Base-by-base conservation (phyloP, 2,329 filamentous ascomycete species). In the Emmonsiellopsis sp. region DNA sequence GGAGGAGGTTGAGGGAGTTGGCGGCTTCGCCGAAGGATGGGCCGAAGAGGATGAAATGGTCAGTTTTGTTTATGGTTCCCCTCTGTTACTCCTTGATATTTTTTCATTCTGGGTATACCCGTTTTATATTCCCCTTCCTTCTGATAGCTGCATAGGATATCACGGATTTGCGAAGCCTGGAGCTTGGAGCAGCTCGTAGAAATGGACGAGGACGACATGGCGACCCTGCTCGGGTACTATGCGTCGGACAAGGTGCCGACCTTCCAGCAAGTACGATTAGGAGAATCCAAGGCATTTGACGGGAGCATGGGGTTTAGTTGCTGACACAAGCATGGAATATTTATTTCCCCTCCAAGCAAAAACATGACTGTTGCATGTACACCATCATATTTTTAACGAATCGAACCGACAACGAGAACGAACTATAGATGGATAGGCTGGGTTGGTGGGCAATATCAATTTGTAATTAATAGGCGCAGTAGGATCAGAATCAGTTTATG, bases 31-130 rank as follows among this genome's bases (percentile, higher is more conserved):
- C 76, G 2, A 83, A 86, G 51, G 86, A 94, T 54, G 86, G 90
- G 0, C 84, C 87, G 1, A 94, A 90, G 75, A 77, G 92, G 55
- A 97, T 97, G 92, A 80, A 84, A 59, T 97, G 91, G 87, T 88
- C 66, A 57, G 81, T 71, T 27, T 34, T 32, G 14, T 27, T 27
- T 32, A 32, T 44, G 9, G 5, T 3, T 2, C 13, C 27, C 42
- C 42, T 11, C 31, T 5, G 9, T 13, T n/a, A 13, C 13, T 7
- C n/a, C 33, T 49, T 49, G 46, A 6, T 34, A 17, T 31, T 37
- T 2, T 8, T 8, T 46, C 3, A 9, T 42, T 34, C 9, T 47
- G 42, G 21, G 21, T 27, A n/a, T 36, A 21, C 33, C 4, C 32
- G 21, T 52, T 39, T 11, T 10, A 17, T 8, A 36, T 45, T 48